phyloP scores from a whole-genome alignment of 202 grass and related monocot species.

The Panicum hallii region DNA sequence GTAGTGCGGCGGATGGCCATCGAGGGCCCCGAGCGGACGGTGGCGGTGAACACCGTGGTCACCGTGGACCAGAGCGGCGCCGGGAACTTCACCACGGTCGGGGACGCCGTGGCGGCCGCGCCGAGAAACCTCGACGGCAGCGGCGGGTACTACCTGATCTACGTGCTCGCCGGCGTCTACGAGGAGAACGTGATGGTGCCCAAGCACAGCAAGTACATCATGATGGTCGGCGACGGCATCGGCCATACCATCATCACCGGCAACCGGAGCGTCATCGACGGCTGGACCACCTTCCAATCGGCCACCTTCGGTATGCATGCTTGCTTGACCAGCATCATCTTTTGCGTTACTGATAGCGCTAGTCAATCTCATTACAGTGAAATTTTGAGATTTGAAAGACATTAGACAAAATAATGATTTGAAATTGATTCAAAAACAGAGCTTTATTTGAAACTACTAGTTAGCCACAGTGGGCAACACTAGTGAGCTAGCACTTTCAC shows the following conservation, averaged over 20 bases:
- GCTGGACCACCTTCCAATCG: slow-evolving; percentile 85
- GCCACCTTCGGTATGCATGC: slow-evolving; percentile 73
- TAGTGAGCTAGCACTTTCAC: background rate
- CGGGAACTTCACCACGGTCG: slow-evolving; percentile 70
- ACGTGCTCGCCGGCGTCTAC: slow-evolving; percentile 73
- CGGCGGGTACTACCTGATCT: slow-evolving; percentile 65
- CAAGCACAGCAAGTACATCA: slow-evolving; percentile 78
- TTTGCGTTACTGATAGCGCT: background rate
- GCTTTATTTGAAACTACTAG: background rate
- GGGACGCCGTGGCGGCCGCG: slow-evolving; percentile 61
- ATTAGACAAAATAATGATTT: background rate
- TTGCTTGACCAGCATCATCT: background rate
- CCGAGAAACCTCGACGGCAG: slow-evolving; percentile 62
- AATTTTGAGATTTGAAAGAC: background rate
- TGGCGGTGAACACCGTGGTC: slow-evolving; percentile 56
- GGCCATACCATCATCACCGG: slow-evolving; percentile 81
- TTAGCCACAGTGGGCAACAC: background rate
- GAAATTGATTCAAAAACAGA: background rate
- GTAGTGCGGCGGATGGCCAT: slow-evolving; percentile 53
- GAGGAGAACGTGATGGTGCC: slow-evolving; percentile 78
- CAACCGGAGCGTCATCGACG: slow-evolving; percentile 70
- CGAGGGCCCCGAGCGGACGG: slow-evolving; percentile 47
- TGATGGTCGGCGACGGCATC: slow-evolving; percentile 90
- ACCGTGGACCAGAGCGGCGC: slow-evolving; percentile 66
- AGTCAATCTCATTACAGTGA: background rate